These are phyloP conservation scores for Leishmania braziliensis DNA, from an alignment of 208 protist species.

Conservation along the genomic window DNA sequence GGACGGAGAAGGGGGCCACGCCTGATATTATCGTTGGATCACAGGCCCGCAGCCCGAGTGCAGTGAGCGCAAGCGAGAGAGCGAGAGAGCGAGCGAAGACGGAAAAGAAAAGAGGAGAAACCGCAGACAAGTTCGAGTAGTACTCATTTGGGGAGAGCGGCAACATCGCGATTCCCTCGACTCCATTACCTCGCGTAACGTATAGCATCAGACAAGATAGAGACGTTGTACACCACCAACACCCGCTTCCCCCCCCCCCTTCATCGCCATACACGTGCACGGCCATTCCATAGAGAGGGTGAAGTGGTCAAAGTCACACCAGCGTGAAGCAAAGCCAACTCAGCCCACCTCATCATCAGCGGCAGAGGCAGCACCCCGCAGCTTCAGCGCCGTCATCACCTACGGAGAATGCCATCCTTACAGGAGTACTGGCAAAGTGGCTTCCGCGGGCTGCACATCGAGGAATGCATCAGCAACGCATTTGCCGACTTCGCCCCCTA, in stretches of 20 bases:
- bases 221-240: not conserved
- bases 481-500: conserved; percentile 85
- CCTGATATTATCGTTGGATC: no score
- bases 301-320: not conserved
- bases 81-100: no score
- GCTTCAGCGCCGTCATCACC: not conserved
- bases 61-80: no score
- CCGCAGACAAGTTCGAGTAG: no score
- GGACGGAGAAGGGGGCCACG: no score
- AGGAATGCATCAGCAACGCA: conserved; percentile 66
- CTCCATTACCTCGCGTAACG: not conserved
- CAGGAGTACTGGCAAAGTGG: conserved; percentile 52
- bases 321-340: not conserved
- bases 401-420: conserved; percentile 17
- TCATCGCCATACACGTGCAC: not conserved
- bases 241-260: not conserved
- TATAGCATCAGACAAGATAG: not conserved
- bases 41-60: no score
- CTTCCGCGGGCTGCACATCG: conserved; percentile 57
- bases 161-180: not conserved
- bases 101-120: not conserved
- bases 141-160: not conserved
- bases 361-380: not conserved
- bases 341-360: not conserved
- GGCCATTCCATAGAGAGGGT: not conserved